Percentiles rank a stretch among this genome's conserved stretches.
These are phyloP conservation scores for Orychophragmus violaceus DNA, from an alignment of 345 rosid genomes.

Conservation along the genomic window DNA sequence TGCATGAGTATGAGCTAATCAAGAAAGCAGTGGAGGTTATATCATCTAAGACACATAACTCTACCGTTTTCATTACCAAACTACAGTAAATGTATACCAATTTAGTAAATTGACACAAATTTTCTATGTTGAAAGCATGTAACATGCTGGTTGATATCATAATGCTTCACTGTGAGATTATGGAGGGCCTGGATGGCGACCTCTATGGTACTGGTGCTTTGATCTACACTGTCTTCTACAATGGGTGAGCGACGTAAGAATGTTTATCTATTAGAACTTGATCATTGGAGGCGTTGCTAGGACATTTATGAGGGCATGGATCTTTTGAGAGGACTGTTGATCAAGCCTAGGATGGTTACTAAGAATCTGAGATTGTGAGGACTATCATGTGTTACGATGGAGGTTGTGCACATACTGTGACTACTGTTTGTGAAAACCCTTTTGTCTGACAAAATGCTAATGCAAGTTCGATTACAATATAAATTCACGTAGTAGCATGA, in stretches of 20 bases:
- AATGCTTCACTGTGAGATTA: not conserved
- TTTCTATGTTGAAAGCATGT: not conserved
- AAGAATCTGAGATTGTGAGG: not conserved
- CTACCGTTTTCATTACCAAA: not conserved
- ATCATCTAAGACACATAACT: slow-evolving; percentile 10
- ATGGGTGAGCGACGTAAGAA: not conserved
- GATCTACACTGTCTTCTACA: not conserved
- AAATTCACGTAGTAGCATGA: not conserved
- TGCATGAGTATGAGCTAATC: not conserved
- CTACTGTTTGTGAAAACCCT: not conserved
- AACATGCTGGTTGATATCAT: slow-evolving; percentile 7
- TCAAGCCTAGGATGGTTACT: not conserved
- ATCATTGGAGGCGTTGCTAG: not conserved
- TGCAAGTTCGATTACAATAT: not conserved
- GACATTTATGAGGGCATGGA: not conserved
- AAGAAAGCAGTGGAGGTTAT: not conserved
- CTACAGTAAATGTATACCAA: not conserved
- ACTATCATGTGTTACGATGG: not conserved
- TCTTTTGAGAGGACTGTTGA: not conserved
- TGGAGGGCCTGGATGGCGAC: not conserved
- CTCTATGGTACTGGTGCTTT: not conserved
- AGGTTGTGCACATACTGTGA: not conserved
- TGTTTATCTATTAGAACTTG: not conserved
- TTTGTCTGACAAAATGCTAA: not conserved
- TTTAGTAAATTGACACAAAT: not conserved